Conservation (phyloP, 495 filamentous ascomycete genomes). For the Aspergillus biplanus region DNA sequence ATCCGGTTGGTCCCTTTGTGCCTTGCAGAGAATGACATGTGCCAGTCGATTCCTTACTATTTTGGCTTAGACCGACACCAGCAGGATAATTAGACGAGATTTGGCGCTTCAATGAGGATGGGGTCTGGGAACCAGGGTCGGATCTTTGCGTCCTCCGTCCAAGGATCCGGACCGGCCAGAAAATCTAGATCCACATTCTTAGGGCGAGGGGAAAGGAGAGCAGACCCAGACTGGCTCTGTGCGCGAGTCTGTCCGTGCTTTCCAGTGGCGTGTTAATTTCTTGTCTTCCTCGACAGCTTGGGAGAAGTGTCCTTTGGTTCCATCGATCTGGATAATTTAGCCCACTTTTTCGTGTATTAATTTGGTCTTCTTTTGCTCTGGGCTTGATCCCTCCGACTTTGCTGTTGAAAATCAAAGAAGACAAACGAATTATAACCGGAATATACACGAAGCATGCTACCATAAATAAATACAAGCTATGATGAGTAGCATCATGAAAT, state of each 20-base stretch:
- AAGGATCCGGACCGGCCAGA: slow-evolving; percentile 9
- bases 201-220: slow-evolving; percentile 12
- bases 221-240: slow-evolving; percentile 20
- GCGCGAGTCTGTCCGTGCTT: slow-evolving; percentile 22
- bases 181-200: slow-evolving; percentile 22
- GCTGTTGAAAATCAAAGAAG: neutral
- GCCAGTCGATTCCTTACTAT: slow-evolving; percentile 8
- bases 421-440: neutral
- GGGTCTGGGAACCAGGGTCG: neutral
- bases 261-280: slow-evolving; percentile 6
- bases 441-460: too few relatives aligned
- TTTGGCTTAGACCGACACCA: neutral
- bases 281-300: slow-evolving; percentile 1
- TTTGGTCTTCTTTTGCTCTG: neutral
- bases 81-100: neutral
- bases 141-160: slow-evolving; percentile 10
- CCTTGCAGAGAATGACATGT: slow-evolving; percentile 20
- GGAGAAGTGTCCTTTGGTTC: slow-evolving; percentile 14
- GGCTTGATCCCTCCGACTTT: too few relatives aligned
- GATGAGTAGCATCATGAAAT: too few relatives aligned
- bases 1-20: slow-evolving; percentile 12
- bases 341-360: slow-evolving; percentile 3
- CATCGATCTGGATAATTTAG: slow-evolving; percentile 16
- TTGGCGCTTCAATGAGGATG: slow-evolving; percentile 5
- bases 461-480: too few relatives aligned